phyloP scores from a whole-genome alignment of 441 rosid species.

The Pelargonium cotyledonis region DNA sequence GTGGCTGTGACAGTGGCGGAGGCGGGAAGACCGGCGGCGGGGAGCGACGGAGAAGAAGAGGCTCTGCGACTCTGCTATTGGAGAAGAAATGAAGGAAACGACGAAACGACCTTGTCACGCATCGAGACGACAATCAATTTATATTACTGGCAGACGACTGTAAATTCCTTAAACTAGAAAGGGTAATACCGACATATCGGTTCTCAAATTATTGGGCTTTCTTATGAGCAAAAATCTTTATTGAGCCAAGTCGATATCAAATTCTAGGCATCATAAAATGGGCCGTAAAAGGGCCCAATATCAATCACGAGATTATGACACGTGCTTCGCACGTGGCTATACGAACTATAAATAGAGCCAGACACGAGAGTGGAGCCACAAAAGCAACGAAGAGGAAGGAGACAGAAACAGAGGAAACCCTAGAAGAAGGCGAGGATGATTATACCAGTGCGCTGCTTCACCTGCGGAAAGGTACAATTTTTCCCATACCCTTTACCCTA shows the following conservation, averaged over 20 bases:
- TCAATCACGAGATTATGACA: background rate
- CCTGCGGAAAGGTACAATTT: constrained; percentile 73
- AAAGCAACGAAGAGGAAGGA: background rate
- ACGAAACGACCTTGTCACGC: background rate
- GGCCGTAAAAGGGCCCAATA: background rate
- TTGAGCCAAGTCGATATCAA: background rate
- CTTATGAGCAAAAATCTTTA: background rate
- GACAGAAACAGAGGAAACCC: background rate
- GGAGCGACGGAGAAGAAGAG: background rate
- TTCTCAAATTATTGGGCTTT: background rate
- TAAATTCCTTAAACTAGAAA: background rate
- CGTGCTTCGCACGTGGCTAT: no score
- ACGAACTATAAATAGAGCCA: background rate
- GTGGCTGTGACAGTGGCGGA: background rate
- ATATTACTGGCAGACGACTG: background rate
- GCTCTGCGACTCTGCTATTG: background rate
- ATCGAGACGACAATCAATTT: background rate
- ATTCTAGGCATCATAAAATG: background rate
- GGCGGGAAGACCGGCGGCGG: background rate
- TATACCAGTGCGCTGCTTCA: constrained; percentile 88
- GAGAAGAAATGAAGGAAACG: constrained; percentile 2
- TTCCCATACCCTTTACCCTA: background rate
- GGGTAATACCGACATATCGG: background rate
- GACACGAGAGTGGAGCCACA: background rate
- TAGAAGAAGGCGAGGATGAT: constrained; percentile 39